phyloP scores from a whole-genome alignment of 257 asterid species.

The Primulina eburnea region DNA sequence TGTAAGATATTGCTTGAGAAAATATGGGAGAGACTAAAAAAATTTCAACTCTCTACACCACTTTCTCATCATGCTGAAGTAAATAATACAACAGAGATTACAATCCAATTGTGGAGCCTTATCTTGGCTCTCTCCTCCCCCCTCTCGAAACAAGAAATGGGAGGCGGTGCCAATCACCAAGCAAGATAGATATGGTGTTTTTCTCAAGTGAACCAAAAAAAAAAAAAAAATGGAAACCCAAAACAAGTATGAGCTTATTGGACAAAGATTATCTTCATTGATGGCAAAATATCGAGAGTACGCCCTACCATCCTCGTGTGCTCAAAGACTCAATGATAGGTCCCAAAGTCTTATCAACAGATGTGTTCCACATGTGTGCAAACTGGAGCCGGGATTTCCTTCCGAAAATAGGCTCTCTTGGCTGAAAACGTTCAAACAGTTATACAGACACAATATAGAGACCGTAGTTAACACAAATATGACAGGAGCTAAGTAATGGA shows the following conservation, averaged over 20 bases:
- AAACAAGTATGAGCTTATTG: constrained; percentile 7
- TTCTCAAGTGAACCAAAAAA: not conserved
- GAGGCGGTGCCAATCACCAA: not conserved
- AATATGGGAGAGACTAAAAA: not conserved
- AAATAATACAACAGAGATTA: not conserved
- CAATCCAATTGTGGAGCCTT: not conserved
- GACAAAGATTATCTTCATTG: constrained; percentile 11
- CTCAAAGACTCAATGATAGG: constrained; percentile 44
- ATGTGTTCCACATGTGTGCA: constrained; percentile 51
- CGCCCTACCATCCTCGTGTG: constrained; percentile 56
- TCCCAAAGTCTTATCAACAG: constrained; percentile 50
- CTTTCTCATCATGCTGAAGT: not conserved
- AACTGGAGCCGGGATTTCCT: constrained; percentile 38
- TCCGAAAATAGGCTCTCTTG: constrained; percentile 45
- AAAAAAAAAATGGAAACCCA: constrained; percentile 4
- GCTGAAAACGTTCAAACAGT: constrained; percentile 27
- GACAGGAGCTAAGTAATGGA: not conserved
- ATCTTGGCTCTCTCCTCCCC: not conserved
- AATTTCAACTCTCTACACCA: not conserved
- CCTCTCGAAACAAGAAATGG: not conserved
- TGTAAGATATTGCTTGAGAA: constrained; percentile 7
- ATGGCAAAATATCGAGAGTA: constrained; percentile 8
- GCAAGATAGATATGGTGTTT: not conserved
- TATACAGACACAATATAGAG: not conserved
- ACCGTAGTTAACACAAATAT: not conserved